Evolutionary conservation across 106 monocot species (phyloP).

Genomic region (Vanilla planifolia): DNA sequence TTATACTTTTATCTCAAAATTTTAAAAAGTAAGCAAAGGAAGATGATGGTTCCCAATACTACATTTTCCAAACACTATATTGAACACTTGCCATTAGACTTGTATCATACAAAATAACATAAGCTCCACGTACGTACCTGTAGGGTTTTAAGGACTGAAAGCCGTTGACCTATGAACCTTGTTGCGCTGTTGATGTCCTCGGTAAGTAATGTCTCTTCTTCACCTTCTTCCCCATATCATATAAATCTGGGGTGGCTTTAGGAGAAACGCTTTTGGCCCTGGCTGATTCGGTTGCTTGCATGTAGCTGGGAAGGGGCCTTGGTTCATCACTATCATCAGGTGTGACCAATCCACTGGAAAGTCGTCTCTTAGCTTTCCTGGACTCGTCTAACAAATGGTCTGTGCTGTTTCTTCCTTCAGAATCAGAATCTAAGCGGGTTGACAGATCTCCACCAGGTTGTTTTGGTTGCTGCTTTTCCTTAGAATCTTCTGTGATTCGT

Average conservation of each 20-base stretch:
- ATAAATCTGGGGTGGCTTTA: constrained; percentile 70
- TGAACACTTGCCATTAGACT: no score
- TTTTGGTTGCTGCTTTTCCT: neutral
- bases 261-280: constrained; percentile 74
- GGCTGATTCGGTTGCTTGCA: constrained; percentile 92
- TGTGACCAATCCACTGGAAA: constrained; percentile 23
- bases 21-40: no score
- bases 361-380: constrained; percentile 33
- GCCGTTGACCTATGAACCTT: neutral
- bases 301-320: constrained; percentile 75
- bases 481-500: neutral
- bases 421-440: constrained; percentile 27
- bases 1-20: no score
- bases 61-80: no score
- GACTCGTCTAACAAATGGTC: constrained; percentile 30
- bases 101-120: no score
- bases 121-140: no score
- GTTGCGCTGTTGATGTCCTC: neutral
- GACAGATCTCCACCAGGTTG: constrained; percentile 29
- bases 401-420: constrained; percentile 23
- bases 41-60: no score
- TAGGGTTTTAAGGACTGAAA: neutral
- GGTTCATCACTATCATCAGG: constrained; percentile 50
- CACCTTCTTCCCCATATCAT: constrained; percentile 32
- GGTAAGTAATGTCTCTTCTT: constrained; percentile 65